Base-by-base conservation (phyloP, 1,284 basidiomycete species). In the Malassezia restricta region DNA sequence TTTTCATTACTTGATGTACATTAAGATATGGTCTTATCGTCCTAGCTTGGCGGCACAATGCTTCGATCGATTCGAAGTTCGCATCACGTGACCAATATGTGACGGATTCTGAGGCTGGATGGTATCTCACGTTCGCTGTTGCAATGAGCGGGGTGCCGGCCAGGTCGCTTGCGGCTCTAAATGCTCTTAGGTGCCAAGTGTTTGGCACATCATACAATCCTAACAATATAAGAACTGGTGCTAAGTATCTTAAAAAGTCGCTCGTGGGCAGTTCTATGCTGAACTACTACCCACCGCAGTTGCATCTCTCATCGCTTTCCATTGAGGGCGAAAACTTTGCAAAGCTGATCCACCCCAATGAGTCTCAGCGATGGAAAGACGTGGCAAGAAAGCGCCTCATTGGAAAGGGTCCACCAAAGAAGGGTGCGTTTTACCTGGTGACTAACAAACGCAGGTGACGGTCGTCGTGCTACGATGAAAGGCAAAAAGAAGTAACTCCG, bases 331-430 rank as follows among this genome's bases (percentile, higher is more conserved):
- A 61, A 1, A 42, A 37, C 0, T 32, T 64, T 8, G 60, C 62
- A 4, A 49, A 49, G 29, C 38, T 68, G 42, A 45, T 57, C 17
- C 57, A 62, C 30, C 35, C 54, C 0, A 39, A 56, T 7, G 68
- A 71, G 51, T 47, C 55, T 12, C 64, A 68, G 47, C 45, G 68
- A 8, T 29, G 59, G 40, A 54, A 58, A 46, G 67, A 70, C 43
- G 65, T 71, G 3, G 67, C 59, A 43, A 49, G 64, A 39, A 65
- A 65, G 47, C 66, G 65, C 57, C 59, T 57, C 55, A 47, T 70
- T 11, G 68, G 68, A 14, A 71, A 71, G 45, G 67, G 67, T 38
- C 68, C 68, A 12, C 68, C 68, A 6, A 71, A 70, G 67, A 71
- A 71, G 61, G 68, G 68, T 71, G 54, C 58, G 68, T 64, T 17